Evolutionary conservation across 345 rosid species (phyloP).

Genomic region (Rhizophora apiculata): DNA sequence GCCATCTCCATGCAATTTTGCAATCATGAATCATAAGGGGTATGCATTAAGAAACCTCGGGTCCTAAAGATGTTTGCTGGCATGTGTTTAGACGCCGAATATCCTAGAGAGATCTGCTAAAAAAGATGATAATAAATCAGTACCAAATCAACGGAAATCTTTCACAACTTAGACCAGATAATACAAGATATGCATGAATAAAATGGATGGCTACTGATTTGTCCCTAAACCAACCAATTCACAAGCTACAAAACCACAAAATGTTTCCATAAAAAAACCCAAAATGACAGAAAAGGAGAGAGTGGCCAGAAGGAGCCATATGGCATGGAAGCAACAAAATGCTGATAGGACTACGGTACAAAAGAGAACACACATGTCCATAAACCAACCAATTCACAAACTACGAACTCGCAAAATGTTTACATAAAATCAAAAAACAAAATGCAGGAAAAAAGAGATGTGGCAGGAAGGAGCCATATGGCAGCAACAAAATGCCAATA

Average conservation of each 20-base stretch:
- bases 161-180: no score
- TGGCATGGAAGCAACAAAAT: neutral
- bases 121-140: no score
- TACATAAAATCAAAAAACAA: neutral
- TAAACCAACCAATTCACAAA: conserved; percentile 1
- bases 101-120: no score
- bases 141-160: no score
- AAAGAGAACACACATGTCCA: neutral
- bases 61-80: no score
- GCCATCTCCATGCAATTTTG: no score
- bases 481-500: neutral
- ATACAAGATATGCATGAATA: neutral
- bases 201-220: conserved; percentile 20
- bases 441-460: neutral
- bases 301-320: neutral
- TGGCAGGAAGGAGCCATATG: neutral
- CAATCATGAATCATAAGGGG: no score
- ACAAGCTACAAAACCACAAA: neutral
- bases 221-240: conserved; percentile 7
- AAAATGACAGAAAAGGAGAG: neutral
- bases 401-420: neutral
- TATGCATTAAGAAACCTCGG: no score
- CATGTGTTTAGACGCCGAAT: no score
- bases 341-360: no score
- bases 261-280: neutral